Evolutionary conservation across 305 asterid species (phyloP).

Genomic region (Fraxinus latifolia): DNA sequence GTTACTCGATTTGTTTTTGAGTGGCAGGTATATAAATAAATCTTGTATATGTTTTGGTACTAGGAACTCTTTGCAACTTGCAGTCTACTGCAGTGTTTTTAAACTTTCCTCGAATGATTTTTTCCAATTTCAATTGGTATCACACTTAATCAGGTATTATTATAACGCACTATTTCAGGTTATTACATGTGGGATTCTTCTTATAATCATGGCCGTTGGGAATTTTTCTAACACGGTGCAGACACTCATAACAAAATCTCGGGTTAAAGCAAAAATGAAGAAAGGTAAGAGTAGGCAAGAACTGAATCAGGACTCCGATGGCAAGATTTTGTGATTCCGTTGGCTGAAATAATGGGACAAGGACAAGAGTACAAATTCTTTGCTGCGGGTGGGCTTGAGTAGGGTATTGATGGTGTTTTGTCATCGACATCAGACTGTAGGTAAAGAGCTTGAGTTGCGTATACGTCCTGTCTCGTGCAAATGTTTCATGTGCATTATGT

Average conservation of each 20-base stretch:
- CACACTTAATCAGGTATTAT: neutral
- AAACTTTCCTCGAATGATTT: neutral
- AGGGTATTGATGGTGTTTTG: neutral
- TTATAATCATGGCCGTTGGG: slow-evolving; percentile 89
- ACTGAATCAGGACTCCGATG: slow-evolving; percentile 44
- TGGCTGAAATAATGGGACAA: neutral
- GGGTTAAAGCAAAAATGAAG: slow-evolving; percentile 78
- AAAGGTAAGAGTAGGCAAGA: slow-evolving; percentile 75
- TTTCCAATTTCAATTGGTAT: neutral
- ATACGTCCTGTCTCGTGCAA: neutral
- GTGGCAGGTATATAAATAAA: slow-evolving; percentile 71
- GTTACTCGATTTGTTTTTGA: slow-evolving; percentile 58
- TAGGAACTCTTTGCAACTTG: neutral
- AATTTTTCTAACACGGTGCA: slow-evolving; percentile 86
- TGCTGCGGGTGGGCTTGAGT: neutral
- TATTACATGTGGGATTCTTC: slow-evolving; percentile 77
- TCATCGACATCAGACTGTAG: neutral
- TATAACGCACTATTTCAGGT: slow-evolving; percentile 44
- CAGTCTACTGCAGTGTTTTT: neutral
- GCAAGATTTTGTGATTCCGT: slow-evolving; percentile 39
- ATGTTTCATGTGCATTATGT: neutral
- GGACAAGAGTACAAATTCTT: neutral
- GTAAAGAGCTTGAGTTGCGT: neutral
- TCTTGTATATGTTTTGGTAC: neutral
- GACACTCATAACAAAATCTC: slow-evolving; percentile 72